phyloP scores from a whole-genome alignment of 2,329 filamentous ascomycete species.

The Fusarium sp. region DNA sequence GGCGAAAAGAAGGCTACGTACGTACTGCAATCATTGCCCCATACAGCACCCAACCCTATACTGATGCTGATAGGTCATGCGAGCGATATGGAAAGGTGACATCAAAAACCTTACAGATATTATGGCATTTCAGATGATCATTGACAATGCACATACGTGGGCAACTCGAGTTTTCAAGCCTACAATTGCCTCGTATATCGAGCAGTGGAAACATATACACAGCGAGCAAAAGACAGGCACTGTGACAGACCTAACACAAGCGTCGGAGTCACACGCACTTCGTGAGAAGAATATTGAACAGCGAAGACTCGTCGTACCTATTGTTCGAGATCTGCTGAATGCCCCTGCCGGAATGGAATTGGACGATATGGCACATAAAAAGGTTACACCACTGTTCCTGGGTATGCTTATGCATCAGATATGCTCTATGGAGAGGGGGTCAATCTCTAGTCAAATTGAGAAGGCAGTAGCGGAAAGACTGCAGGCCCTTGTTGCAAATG shows the following conservation, averaged over 20 bases:
- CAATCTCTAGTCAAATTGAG: neutral
- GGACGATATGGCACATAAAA: neutral
- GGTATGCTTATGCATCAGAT: constrained; percentile 20
- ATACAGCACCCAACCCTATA: neutral
- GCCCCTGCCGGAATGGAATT: neutral
- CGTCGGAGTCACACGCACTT: neutral
- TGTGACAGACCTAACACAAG: accelerated
- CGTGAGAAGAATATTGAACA: neutral
- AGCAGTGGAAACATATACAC: constrained; percentile 22
- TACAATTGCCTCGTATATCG: constrained; percentile 24
- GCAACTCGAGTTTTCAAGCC: constrained; percentile 32
- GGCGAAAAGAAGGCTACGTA: constrained; percentile 7
- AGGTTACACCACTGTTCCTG: constrained; percentile 12
- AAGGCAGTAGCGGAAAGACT: neutral
- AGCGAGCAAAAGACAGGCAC: too few relatives aligned
- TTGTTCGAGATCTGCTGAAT: constrained; percentile 2
- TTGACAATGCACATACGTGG: constrained; percentile 39
- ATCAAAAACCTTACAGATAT: constrained; percentile 10
- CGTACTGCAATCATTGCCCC: neutral
- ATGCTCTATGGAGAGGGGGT: neutral
- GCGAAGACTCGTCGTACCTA: neutral
- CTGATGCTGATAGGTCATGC: constrained; percentile 18
- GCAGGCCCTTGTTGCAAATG: neutral
- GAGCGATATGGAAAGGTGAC: constrained; percentile 31
- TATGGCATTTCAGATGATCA: constrained; percentile 19